These are phyloP conservation scores for Licmophora abbreviata DNA, from an alignment of 108 stramenopile genomes.

Conservation along the genomic window DNA sequence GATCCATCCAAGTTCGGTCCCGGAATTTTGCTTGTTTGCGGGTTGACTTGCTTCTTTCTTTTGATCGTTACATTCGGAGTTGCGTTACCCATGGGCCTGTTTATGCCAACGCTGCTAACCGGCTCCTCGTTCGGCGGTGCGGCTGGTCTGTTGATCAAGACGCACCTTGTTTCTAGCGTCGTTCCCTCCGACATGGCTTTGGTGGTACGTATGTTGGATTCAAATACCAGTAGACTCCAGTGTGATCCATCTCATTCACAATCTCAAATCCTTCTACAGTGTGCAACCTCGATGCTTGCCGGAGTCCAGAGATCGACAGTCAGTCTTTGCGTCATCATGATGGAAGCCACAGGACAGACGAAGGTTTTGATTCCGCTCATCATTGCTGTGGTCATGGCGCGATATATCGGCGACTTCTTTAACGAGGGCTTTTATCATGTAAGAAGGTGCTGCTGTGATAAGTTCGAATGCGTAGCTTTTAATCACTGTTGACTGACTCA, in stretches of 20 bases:
- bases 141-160: not conserved
- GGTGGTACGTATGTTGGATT: no score
- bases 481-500: no score
- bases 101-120: conserved; percentile 2
- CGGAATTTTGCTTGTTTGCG: not conserved
- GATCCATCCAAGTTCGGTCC: not conserved
- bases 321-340: not conserved
- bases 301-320: not conserved
- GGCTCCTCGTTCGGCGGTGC: not conserved
- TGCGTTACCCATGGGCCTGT: not conserved
- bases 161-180: not conserved
- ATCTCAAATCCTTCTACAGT: no score
- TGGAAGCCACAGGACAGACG: conserved; percentile 1
- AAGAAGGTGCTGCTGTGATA: no score
- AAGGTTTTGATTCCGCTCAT: not conserved
- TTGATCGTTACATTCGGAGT: not conserved
- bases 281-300: not conserved
- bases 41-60: not conserved
- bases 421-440: not conserved
- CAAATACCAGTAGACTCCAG: no score
- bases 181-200: not conserved
- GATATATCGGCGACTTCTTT: not conserved
- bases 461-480: no score
- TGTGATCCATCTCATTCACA: no score
- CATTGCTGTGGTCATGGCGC: not conserved